Percentiles rank a stretch among this genome's conserved stretches.
These are phyloP conservation scores for Beauveria bassiana DNA, from an alignment of 2,329 filamentous ascomycete genomes.

Conservation along the genomic window DNA sequence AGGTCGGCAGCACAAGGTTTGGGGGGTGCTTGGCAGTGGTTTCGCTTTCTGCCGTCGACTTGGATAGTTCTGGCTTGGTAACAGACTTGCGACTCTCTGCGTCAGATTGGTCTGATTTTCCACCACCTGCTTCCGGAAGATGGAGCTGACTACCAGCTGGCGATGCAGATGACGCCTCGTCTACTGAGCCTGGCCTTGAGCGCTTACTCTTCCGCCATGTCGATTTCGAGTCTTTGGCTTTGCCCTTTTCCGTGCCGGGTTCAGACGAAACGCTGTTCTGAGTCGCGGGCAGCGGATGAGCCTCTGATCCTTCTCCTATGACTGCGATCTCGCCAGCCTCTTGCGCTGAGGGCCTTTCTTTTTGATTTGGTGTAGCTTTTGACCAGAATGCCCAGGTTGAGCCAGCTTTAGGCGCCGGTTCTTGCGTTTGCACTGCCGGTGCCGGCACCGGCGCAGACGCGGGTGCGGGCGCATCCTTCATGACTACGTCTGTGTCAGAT, in stretches of 20 bases:
- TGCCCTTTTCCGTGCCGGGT: constrained; percentile 23
- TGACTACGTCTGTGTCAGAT: constrained; percentile 32
- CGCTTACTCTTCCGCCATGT: constrained; percentile 38
- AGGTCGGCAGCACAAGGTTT: constrained; percentile 64
- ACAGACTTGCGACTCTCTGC: constrained; percentile 12
- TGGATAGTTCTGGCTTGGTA: constrained; percentile 18
- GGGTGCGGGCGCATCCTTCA: constrained; percentile 30
- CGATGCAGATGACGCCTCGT: constrained; percentile 32
- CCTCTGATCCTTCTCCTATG: constrained; percentile 48
- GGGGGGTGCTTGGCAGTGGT: constrained; percentile 36
- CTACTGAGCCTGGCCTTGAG: constrained; percentile 39
- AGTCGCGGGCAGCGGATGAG: constrained; percentile 41
- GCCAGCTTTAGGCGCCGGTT: constrained; percentile 39
- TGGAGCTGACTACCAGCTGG: constrained; percentile 21
- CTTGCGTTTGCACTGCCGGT: constrained; percentile 22
- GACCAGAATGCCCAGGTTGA: constrained; percentile 83
- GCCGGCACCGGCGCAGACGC: constrained; percentile 11
- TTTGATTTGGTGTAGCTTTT: constrained; percentile 39
- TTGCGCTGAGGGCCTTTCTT: constrained; percentile 22
- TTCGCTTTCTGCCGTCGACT: constrained; percentile 34
- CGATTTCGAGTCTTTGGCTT: constrained; percentile 27
- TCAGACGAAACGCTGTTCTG: constrained; percentile 33
- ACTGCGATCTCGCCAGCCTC: constrained; percentile 49
- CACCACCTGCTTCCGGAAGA: constrained; percentile 10
- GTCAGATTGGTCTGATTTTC: constrained; percentile 15